These are phyloP conservation scores for Trichocladium uniseriatum DNA, from an alignment of 495 filamentous ascomycete species.

Conservation along the genomic window DNA sequence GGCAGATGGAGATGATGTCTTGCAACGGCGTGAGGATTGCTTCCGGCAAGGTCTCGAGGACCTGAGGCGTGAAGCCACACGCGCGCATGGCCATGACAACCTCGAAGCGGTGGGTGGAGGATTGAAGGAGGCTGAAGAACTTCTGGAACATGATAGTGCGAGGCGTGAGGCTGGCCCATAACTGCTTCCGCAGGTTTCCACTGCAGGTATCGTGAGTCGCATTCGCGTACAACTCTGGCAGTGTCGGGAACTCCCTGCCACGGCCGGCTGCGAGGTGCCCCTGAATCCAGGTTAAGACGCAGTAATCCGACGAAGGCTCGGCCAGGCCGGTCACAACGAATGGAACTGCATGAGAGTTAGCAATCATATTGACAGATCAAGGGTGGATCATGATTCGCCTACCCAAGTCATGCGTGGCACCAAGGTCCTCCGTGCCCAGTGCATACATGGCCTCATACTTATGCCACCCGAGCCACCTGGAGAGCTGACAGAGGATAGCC, in stretches of 20 bases:
- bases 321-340: constrained; percentile 19
- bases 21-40: constrained; percentile 67
- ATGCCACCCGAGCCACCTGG: constrained; percentile 74
- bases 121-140: constrained; percentile 39
- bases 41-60: constrained; percentile 77
- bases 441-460: constrained; percentile 66
- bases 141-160: constrained; percentile 56
- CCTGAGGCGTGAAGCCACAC: constrained; percentile 44
- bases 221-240: constrained; percentile 42
- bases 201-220: constrained; percentile 2
- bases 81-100: constrained; percentile 54
- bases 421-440: constrained; percentile 47
- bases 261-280: constrained; percentile 46
- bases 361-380: constrained; percentile 6
- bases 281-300: constrained; percentile 57
- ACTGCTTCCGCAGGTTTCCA: constrained; percentile 5
- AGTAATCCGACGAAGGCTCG: constrained; percentile 58
- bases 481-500: constrained; percentile 68
- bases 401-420: constrained; percentile 20
- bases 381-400: neutral
- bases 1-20: constrained; percentile 75
- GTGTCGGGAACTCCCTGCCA: constrained; percentile 46
- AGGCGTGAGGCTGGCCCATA: constrained; percentile 36
- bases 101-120: constrained; percentile 33
- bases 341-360: constrained; percentile 10